Percentiles rank a stretch among this genome's conserved stretches.
Evolutionary conservation across 768 basidiomycete species (phyloP).

Genomic region (Russula dissimulans): DNA sequence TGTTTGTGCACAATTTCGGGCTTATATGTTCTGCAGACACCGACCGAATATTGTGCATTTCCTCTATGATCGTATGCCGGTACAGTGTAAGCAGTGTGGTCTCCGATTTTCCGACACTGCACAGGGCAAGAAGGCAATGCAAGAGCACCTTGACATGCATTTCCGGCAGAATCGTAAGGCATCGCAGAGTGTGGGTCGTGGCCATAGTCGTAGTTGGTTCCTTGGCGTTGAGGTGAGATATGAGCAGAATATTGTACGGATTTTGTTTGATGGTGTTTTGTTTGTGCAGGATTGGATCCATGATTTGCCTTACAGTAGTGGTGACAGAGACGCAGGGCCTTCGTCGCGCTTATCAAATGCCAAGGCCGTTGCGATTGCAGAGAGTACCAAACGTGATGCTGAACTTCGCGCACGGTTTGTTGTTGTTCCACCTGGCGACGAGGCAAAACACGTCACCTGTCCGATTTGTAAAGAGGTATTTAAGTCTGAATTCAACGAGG

Average conservation of each 20-base stretch:
- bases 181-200: conserved; percentile 68
- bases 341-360: conserved; percentile 41
- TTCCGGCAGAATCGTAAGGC: conserved; percentile 87
- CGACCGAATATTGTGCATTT: conserved; percentile 54
- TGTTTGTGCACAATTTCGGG: background rate
- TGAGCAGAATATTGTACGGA: background rate
- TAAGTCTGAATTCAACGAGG: conserved; percentile 87
- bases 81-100: conserved; percentile 92
- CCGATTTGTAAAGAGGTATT: conserved; percentile 94
- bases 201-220: conserved; percentile 88
- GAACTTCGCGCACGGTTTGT: conserved; percentile 72
- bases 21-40: conserved; percentile 32
- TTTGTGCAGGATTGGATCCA: conserved; percentile 75
- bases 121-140: conserved; percentile 64
- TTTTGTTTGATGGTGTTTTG: background rate
- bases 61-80: conserved; percentile 63
- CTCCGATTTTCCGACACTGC: conserved; percentile 70
- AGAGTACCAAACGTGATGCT: conserved; percentile 63
- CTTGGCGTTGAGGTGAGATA: conserved; percentile 63
- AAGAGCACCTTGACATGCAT: conserved; percentile 93
- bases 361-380: conserved; percentile 52
- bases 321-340: conserved; percentile 61
- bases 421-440: conserved; percentile 83
- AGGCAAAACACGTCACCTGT: conserved; percentile 76
- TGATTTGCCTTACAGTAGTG: conserved; percentile 48